Base-by-base conservation (phyloP, 2,329 filamentous ascomycete genomes). In the Fusarium mundagurra region DNA sequence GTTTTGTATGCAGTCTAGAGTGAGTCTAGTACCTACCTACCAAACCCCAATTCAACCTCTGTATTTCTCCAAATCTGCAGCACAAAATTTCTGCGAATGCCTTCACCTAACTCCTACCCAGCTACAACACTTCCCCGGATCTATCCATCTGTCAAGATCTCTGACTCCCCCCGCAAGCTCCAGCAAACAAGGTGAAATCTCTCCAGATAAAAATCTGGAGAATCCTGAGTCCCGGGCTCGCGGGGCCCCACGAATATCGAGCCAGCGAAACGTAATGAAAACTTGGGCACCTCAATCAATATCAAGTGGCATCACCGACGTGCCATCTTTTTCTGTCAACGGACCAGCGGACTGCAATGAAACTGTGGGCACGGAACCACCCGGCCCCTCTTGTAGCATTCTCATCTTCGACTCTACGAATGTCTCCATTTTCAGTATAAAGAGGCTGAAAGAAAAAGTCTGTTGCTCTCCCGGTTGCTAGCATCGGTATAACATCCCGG, bases 261-360 rank as follows among this genome's bases (percentile, higher is more conserved):
- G 61, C 55, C 65, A 61, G 61, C 64, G 69, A 77, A 77, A 78
- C 76, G 76, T 78, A 78, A 78, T 78, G 66, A 54, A 78, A 77
- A 73, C 61, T 48, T 47, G 44, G 29, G 4, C 18, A 27, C 22
- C 14, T 58, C 38, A 44, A 65, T 58, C 53, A 66, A 44, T 41
- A 43, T 43, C 43, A 64, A 61, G 55, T 68, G 55, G 59, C 67
- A 69, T 67, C 51, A 60, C 51, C 45, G 58, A 53, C 53, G 61
- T 64, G 57, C 48, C 53, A 64, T 45, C 16, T 29, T 31, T 31
- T 10, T 20, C 61, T 31, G 17, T 41, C 27, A 41, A 47, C 53
- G n/a, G 34, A 14, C 61, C 43, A 61, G 44, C 45, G 38, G 51
- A 12, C 31, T 14, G 36, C 27, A 58, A 50, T 51, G n/a, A 34